Evolutionary conservation across 2,329 filamentous ascomycete species (phyloP).

Genomic region (Kalaharituber pfeilii): DNA sequence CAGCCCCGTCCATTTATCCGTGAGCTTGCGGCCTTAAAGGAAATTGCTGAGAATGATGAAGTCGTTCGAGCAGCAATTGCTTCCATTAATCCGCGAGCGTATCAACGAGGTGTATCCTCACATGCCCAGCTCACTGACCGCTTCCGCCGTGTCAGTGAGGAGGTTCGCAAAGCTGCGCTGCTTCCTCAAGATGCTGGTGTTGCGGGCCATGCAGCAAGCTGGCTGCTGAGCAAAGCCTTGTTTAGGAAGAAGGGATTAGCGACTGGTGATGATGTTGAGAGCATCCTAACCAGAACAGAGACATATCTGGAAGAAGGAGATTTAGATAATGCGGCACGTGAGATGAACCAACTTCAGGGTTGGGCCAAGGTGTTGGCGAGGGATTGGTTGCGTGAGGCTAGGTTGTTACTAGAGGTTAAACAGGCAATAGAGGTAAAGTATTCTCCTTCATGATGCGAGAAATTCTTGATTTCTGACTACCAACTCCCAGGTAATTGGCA

Average conservation of each 20-base stretch:
- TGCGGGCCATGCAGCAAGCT: conserved; percentile 79
- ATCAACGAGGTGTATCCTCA: conserved; percentile 78
- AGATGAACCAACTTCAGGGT: conserved; percentile 82
- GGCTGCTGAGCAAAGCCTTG: conserved; percentile 78
- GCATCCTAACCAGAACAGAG: conserved; percentile 76
- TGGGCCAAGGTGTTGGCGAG: conserved; percentile 92
- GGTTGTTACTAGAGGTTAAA: conserved; percentile 83
- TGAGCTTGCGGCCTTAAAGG: conserved; percentile 86
- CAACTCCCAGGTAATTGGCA: not conserved
- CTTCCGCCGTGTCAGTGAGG: conserved; percentile 77
- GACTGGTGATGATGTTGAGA: conserved; percentile 78
- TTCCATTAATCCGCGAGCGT: conserved; percentile 86
- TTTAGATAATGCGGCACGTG: conserved; percentile 73
- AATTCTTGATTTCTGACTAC: not conserved
- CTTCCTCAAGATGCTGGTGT: conserved; percentile 88
- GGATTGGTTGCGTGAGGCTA: conserved; percentile 83
- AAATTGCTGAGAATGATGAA: conserved; percentile 66
- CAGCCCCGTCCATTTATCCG: conserved; percentile 71
- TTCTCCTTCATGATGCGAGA: not conserved
- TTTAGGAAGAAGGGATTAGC: conserved; percentile 87
- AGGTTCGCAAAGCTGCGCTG: conserved; percentile 86
- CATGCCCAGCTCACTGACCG: conserved; percentile 78
- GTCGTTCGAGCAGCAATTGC: conserved; percentile 86
- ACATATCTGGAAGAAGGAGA: conserved; percentile 83
- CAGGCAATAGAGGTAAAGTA: conserved; percentile 81